phyloP scores from a whole-genome alignment of 768 basidiomycete genomes.

The Wakefieldia striispora region DNA sequence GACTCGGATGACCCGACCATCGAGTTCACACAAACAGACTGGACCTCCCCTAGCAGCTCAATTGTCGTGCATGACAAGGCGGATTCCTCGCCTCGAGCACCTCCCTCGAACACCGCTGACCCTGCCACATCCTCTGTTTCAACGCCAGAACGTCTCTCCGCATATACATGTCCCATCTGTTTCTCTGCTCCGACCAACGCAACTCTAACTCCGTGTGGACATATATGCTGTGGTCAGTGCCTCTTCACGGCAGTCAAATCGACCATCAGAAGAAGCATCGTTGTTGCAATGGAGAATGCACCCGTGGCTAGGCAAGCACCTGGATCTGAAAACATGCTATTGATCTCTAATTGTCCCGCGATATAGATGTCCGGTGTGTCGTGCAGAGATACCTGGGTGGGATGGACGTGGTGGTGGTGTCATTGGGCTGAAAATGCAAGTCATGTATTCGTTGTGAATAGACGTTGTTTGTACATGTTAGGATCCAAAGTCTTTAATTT shows the following conservation, averaged over 20 bases:
- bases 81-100: neutral
- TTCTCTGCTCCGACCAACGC: constrained; percentile 74
- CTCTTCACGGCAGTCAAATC: constrained; percentile 71
- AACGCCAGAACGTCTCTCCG: constrained; percentile 40
- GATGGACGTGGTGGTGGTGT: constrained; percentile 70
- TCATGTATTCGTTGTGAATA: constrained; percentile 25
- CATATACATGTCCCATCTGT: constrained; percentile 80
- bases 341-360: neutral
- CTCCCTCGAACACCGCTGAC: neutral
- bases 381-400: constrained; percentile 65
- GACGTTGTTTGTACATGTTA: constrained; percentile 22
- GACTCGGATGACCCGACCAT: neutral
- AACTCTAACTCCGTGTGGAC: constrained; percentile 77
- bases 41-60: neutral
- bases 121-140: neutral
- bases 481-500: constrained; percentile 10
- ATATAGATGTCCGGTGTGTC: constrained; percentile 66
- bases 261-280: constrained; percentile 48
- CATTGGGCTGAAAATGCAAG: constrained; percentile 51
- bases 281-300: constrained; percentile 30
- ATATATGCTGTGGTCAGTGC: constrained; percentile 74
- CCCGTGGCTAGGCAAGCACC: constrained; percentile 39
- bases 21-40: neutral
- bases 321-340: neutral
- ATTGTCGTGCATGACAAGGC: neutral